Evolutionary conservation across 2,329 filamentous ascomycete species (phyloP), one percentile per base, ranked within the genome.

Genomic region (Chalara sp.): DNA sequence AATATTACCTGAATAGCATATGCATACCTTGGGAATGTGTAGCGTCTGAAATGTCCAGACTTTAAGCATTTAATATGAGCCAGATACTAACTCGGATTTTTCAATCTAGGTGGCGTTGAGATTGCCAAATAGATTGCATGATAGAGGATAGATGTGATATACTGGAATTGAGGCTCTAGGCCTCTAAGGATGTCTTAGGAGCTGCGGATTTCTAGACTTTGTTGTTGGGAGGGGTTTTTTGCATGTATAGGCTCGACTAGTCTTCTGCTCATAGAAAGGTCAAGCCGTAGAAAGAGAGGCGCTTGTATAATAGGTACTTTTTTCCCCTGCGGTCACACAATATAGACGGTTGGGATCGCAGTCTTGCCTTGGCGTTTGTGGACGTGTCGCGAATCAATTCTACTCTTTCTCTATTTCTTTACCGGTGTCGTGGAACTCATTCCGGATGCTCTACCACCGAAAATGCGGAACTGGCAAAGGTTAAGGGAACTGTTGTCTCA

Each of bases 71-170:
- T 5, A 45, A n/a, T 29, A 21, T n/a, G 43, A 45, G 5, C 11
- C 5, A 45, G 31, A n/a, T 28, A 7, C 21, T 31, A 30, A 80
- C 77, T 11, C 8, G 2, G 8, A 37, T n/a, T n/a, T 21, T 21
- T 21, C 21, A 21, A 21, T 21, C 21, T 43, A 11, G 84, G 84
- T n/a, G 87, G 86, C 72, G 83, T 90, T 33, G 86, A 90, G 71
- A 86, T 89, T 58, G 69, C 67, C 56, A 75, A 75, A 56, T 64
- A 61, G 52, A 53, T 28, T 30, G 46, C 12, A 50, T 50, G 52
- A 32, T 37, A 11, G 13, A 35, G n/a, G 32, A n/a, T 13, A 31
- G 6, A 13, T 11, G 45, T 33, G 13, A 32, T 28, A 43, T 48
- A 43, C 54, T 51, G 50, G 48, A 54, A n/a, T 41, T 43, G 44